phyloP scores from a whole-genome alignment of 805 yeast genomes.

The Pichia exigua region DNA sequence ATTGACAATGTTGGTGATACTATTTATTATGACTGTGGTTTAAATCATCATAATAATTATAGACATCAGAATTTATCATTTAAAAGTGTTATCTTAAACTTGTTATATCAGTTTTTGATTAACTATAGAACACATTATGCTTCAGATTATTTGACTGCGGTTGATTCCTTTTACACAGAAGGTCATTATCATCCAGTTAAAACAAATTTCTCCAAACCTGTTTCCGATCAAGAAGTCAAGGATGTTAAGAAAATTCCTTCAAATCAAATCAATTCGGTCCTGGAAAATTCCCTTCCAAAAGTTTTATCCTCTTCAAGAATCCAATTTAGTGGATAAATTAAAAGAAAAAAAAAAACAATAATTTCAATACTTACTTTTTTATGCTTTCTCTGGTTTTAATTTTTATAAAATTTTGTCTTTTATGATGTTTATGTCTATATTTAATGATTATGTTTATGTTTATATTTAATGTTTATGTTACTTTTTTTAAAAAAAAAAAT shows the following conservation, averaged over 20 bases:
- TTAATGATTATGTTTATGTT: background rate
- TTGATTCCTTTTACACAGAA: slow-evolving; percentile 24
- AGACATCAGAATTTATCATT: slow-evolving; percentile 26
- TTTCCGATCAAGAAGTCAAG: slow-evolving; percentile 8
- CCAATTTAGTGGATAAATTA: background rate
- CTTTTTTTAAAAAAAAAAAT: background rate
- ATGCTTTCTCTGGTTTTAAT: background rate
- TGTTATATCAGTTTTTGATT: slow-evolving; percentile 27
- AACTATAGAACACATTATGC: slow-evolving; percentile 30
- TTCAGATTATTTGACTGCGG: slow-evolving; percentile 23
- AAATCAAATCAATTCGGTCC: background rate
- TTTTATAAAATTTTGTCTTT: background rate
- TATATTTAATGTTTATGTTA: background rate
- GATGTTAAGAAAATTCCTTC: background rate
- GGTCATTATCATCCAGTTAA: slow-evolving; percentile 25
- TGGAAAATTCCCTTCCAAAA: slow-evolving; percentile 5
- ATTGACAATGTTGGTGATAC: slow-evolving; percentile 30
- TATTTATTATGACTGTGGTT: slow-evolving; percentile 28
- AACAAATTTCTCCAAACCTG: slow-evolving; percentile 13
- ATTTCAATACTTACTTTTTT: background rate
- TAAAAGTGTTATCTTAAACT: slow-evolving; percentile 19
- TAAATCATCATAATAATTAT: slow-evolving; percentile 16
- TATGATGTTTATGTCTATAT: background rate
- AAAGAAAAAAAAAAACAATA: background rate
- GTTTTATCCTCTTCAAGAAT: slow-evolving; percentile 12